Conservation (phyloP, 2,329 filamentous ascomycete species). For the Pseudogymnoascus sp. region DNA sequence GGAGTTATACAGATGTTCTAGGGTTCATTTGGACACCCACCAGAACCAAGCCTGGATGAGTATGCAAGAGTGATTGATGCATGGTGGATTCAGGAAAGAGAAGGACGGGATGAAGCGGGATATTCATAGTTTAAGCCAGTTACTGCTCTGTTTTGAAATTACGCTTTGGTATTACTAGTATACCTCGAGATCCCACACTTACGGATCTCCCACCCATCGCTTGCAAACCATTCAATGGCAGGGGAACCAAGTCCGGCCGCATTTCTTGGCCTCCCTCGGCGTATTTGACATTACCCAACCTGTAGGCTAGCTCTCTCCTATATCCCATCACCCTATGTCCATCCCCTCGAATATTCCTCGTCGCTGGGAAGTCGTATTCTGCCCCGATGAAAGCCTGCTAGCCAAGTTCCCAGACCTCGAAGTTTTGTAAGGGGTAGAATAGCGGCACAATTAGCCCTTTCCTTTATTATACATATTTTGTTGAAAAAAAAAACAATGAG, state of each 20-base stretch:
- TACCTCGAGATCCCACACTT: background rate
- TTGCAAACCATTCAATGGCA: background rate
- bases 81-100: background rate
- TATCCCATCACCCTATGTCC: conserved; percentile 5
- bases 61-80: background rate
- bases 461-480: conserved; percentile 6
- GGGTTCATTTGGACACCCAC: background rate
- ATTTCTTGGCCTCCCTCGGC: conserved; percentile 1
- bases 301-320: background rate
- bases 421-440: background rate
- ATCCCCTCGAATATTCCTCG: background rate
- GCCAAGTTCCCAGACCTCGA: background rate
- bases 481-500: conserved; percentile 7
- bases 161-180: conserved; percentile 1
- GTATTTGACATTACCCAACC: conserved; percentile 7
- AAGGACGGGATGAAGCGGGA: background rate
- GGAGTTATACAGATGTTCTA: background rate
- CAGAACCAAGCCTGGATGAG: background rate
- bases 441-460: conserved; percentile 1
- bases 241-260: background rate
- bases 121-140: background rate
- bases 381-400: background rate
- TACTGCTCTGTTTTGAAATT: background rate
- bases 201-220: background rate
- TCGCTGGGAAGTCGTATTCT: background rate